A percentile compares a stretch with the other conserved stretches of the same genome.
These are phyloP conservation scores for Ganoderma boninense DNA, from an alignment of 1,284 basidiomycete genomes.

Conservation along the genomic window DNA sequence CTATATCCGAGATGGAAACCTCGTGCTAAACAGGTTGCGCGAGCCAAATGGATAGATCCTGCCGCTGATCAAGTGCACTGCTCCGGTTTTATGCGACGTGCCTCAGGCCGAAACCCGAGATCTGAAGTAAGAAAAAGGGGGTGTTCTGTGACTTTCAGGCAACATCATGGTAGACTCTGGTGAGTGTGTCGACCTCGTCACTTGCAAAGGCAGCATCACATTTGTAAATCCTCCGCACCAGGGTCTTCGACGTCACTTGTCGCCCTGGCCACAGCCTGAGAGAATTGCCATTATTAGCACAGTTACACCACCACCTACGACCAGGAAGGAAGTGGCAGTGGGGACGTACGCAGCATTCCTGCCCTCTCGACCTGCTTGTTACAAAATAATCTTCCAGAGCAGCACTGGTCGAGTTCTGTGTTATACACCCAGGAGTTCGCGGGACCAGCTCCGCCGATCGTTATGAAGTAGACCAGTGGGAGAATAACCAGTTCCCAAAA, in stretches of 20 bases:
- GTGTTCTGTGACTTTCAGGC: background rate
- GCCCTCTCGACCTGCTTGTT: background rate
- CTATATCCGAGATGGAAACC: conserved; percentile 19
- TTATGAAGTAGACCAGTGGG: background rate
- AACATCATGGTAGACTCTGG: background rate
- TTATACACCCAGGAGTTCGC: background rate
- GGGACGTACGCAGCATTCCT: background rate
- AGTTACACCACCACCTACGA: background rate
- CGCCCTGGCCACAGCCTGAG: background rate
- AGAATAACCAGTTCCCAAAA: background rate
- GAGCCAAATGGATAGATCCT: background rate
- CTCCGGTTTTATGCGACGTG: background rate
- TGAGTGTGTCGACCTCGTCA: background rate
- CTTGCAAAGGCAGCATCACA: background rate
- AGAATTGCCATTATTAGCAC: background rate
- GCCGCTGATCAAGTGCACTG: background rate
- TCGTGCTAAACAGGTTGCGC: conserved; percentile 1
- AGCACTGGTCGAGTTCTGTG: background rate
- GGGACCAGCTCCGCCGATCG: background rate
- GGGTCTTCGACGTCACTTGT: background rate
- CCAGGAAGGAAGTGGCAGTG: background rate
- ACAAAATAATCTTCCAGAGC: background rate
- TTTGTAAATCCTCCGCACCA: background rate
- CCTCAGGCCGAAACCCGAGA: background rate
- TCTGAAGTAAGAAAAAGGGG: background rate